These are phyloP conservation scores for Amylocarpus encephaloides DNA, from an alignment of 2,329 filamentous ascomycete species.

Conservation along the genomic window DNA sequence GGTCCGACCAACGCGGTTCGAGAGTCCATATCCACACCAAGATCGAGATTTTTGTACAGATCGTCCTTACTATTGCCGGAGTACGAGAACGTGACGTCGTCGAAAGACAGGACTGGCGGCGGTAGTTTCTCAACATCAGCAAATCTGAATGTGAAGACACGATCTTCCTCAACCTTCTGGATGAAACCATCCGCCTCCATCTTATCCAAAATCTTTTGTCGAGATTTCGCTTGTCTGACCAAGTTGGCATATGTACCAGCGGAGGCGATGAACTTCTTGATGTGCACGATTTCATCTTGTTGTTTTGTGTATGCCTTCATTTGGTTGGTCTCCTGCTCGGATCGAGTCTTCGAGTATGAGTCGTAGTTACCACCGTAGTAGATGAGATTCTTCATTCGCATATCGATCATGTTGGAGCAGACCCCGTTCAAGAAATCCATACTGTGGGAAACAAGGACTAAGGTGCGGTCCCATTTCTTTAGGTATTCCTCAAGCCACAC, in stretches of 20 bases:
- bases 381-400: slow-evolving; percentile 79
- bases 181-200: slow-evolving; percentile 99
- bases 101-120: slow-evolving; percentile 90
- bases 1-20: slow-evolving; percentile 93
- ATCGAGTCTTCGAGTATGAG: slow-evolving; percentile 88
- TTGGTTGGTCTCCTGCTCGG: slow-evolving; percentile 95
- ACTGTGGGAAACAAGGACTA: slow-evolving; percentile 94
- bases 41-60: slow-evolving; percentile 91
- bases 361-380: slow-evolving; percentile 99
- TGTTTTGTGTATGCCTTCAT: slow-evolving; percentile 99
- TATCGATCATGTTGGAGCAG: slow-evolving; percentile 97
- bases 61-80: slow-evolving; percentile 84
- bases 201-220: slow-evolving; percentile 99
- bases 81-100: slow-evolving; percentile 97
- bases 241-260: slow-evolving; percentile 99
- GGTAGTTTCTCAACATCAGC: slow-evolving; percentile 99
- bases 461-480: slow-evolving; percentile 98
- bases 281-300: slow-evolving; percentile 97
- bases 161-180: slow-evolving; percentile 77
- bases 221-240: slow-evolving; percentile 96
- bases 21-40: slow-evolving; percentile 99
- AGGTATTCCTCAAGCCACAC: slow-evolving; percentile 99
- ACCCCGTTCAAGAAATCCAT: slow-evolving; percentile 99
- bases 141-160: slow-evolving; percentile 95
- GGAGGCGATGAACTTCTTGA: slow-evolving; percentile 99